Evolutionary conservation across 2,329 filamentous ascomycete species (phyloP), one percentile per base, ranked within the genome.

Genomic region (Pestalotiopsis sp.): DNA sequence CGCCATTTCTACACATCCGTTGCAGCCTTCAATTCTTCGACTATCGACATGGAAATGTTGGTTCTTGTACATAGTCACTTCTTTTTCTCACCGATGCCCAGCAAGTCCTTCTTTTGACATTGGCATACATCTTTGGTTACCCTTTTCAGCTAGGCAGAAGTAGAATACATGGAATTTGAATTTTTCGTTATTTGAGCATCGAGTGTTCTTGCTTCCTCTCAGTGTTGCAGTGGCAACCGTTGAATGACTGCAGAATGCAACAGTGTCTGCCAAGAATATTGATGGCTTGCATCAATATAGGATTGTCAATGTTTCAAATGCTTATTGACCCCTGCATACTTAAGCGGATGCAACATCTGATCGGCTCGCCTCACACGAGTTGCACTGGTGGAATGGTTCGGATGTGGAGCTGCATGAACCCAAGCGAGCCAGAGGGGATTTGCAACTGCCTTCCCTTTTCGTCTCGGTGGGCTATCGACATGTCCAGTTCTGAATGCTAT

Each of bases 41-140:
- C 59, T 40, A 62, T 62, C 27, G 27, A 62, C 59, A 62, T 27
- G 20, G 31, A 36, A 38, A 36, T 62, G 27, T 62, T 62, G 31
- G 38, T 52, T 64, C 61, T 64, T 64, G 61, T 64, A 64, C 36
- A 45, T 64, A 49, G 61, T 52, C 61, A 64, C 61, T n/a, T 64
- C 61, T 52, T 64, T 63, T 64, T 41, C 31, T 36, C 31, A 36
- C 59, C 61, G 25, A 62, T 62, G 61, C 38, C 23, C 31, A 41
- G 59, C 61, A 64, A 31, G 36, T n/a, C 38, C 11, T 64, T 31
- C 41, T 64, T 64, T 64, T 25, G n/a, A 52, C 40, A 25, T 45
- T 49, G 61, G 38, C 61, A 64, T 23, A 49, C 20, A 38, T 25
- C 59, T n/a, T 20, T n/a, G 25, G 61, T 27, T 25, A 27, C 20